These are phyloP conservation scores for Epichloe hybrida DNA, from an alignment of 2,329 filamentous ascomycete species.

Conservation along the genomic window DNA sequence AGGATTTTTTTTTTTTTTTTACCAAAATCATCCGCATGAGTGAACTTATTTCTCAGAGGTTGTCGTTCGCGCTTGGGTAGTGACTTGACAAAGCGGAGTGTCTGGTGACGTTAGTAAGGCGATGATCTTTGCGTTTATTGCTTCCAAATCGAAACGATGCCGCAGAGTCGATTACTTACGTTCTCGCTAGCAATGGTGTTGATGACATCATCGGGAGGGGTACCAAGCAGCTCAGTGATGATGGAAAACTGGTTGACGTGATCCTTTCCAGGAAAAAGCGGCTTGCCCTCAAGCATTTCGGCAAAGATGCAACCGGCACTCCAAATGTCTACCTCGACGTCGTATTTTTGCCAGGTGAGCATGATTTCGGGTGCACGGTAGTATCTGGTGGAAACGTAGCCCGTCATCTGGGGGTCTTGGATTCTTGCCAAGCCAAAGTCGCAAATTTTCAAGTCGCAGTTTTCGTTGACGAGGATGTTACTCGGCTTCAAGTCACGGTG, in stretches of 20 bases:
- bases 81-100: slow-evolving; percentile 91
- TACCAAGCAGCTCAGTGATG: slow-evolving; percentile 93
- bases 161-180: slow-evolving; percentile 35
- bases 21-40: slow-evolving; percentile 82
- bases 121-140: background rate
- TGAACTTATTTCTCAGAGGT: slow-evolving; percentile 79
- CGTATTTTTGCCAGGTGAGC: slow-evolving; percentile 99
- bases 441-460: slow-evolving; percentile 98
- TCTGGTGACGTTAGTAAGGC: slow-evolving; percentile 35
- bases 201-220: slow-evolving; percentile 95
- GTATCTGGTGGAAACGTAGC: slow-evolving; percentile 96
- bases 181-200: slow-evolving; percentile 98
- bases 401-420: slow-evolving; percentile 98
- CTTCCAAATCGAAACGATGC: background rate
- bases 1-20: slow-evolving; percentile 19
- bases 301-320: slow-evolving; percentile 98
- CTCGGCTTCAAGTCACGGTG: slow-evolving; percentile 96
- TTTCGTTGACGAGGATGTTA: slow-evolving; percentile 99
- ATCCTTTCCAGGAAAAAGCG: slow-evolving; percentile 95
- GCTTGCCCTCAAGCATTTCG: slow-evolving; percentile 98
- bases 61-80: slow-evolving; percentile 88
- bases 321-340: slow-evolving; percentile 98
- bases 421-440: slow-evolving; percentile 96
- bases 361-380: slow-evolving; percentile 98
- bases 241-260: slow-evolving; percentile 99